A percentile compares a stretch with the other conserved stretches of the same genome.
These are phyloP conservation scores for Pholiota molesta DNA, from an alignment of 768 basidiomycete species.

Conservation along the genomic window DNA sequence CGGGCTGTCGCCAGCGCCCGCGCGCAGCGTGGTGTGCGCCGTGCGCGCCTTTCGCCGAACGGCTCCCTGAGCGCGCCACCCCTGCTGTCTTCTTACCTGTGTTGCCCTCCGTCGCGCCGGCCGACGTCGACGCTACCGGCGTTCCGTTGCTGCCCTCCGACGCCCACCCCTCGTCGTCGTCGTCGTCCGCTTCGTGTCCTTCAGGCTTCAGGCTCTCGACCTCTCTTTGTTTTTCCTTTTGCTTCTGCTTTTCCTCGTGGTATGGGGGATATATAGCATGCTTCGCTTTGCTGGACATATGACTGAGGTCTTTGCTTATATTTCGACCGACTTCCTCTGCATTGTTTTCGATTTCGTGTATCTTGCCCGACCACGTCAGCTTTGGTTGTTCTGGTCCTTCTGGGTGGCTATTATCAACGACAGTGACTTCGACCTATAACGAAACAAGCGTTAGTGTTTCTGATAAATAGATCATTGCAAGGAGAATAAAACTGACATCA, in stretches of 20 bases:
- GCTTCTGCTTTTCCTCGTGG: background rate
- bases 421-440: slow-evolving; percentile 63
- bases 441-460: background rate
- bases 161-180: slow-evolving; percentile 66
- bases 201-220: slow-evolving; percentile 2
- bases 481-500: slow-evolving; percentile 28
- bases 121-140: background rate
- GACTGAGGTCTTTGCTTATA: slow-evolving; percentile 28
- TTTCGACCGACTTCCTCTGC: slow-evolving; percentile 24
- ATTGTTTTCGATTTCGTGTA: slow-evolving; percentile 24
- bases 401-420: slow-evolving; percentile 44
- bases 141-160: slow-evolving; percentile 44
- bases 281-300: slow-evolving; percentile 20
- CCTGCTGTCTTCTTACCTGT: background rate
- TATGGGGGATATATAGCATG: slow-evolving; percentile 14
- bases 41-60: background rate
- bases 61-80: slow-evolving; percentile 11
- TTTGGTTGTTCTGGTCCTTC: slow-evolving; percentile 11
- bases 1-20: slow-evolving; percentile 2
- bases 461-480: background rate
- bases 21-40: slow-evolving; percentile 7
- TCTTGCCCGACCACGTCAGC: slow-evolving; percentile 25
- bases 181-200: slow-evolving; percentile 29
- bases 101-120: background rate
- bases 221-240: slow-evolving; percentile 14